Percentiles rank a stretch among this genome's conserved stretches.
Evolutionary conservation across 2,329 filamentous ascomycete species (phyloP).

Genomic region (Venturia effusa): DNA sequence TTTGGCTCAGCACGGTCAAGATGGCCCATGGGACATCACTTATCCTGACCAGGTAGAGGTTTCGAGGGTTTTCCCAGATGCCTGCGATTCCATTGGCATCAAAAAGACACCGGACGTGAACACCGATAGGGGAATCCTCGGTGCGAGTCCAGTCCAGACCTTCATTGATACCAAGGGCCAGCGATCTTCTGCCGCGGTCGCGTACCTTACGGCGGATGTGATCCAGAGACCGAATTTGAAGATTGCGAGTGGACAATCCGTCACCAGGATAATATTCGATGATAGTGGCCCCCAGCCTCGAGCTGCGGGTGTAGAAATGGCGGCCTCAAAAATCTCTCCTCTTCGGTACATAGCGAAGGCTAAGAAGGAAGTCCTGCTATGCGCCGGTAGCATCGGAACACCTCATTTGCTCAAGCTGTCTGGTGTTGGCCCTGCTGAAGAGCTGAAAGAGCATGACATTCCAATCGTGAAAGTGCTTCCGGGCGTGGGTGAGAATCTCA

Average conservation of each 20-base stretch:
- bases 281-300: constrained; percentile 13
- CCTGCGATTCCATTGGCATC: constrained; percentile 16
- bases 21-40: constrained; percentile 13
- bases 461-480: constrained; percentile 33
- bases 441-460: constrained; percentile 31
- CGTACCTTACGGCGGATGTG: constrained; percentile 15
- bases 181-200: constrained; percentile 15
- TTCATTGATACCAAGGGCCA: constrained; percentile 17
- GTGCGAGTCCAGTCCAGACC: constrained; percentile 14
- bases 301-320: constrained; percentile 15
- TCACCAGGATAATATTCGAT: constrained; percentile 16
- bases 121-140: constrained; percentile 14
- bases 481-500: constrained; percentile 39
- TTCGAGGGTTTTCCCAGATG: constrained; percentile 13
- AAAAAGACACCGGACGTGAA: constrained; percentile 15
- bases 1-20: constrained; percentile 2
- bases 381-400: constrained; percentile 31
- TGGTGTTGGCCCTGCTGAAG: constrained; percentile 33
- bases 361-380: constrained; percentile 32
- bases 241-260: constrained; percentile 15
- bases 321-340: neutral
- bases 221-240: constrained; percentile 15
- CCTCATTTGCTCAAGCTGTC: constrained; percentile 40
- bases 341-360: constrained; percentile 13
- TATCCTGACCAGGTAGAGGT: constrained; percentile 12